Conservation (phyloP, 371 early-diverging fungal genomes). For the Apophysomyces variabilis region DNA sequence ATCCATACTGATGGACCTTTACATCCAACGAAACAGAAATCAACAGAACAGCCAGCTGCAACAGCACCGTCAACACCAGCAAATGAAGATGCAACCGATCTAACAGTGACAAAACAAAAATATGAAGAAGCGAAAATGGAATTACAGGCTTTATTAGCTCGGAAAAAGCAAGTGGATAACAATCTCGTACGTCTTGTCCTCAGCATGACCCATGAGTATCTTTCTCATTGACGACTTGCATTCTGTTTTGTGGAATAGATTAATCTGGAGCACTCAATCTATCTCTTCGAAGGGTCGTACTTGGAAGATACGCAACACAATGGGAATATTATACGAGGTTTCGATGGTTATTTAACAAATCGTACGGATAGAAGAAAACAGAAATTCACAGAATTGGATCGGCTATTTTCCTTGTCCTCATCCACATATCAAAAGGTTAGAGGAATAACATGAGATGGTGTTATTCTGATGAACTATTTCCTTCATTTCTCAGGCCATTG, state of each 20-base stretch:
- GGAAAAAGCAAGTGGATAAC: conserved; percentile 67
- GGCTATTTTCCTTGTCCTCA: conserved; percentile 67
- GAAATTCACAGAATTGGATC: conserved; percentile 66
- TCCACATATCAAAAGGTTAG: conserved; percentile 68
- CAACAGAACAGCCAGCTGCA: background rate
- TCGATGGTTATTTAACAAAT: conserved; percentile 73
- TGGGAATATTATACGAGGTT: conserved; percentile 85
- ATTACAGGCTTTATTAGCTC: conserved; percentile 56
- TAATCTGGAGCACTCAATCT: conserved; percentile 76
- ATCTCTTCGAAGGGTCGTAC: conserved; percentile 81
- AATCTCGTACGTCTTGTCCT: conserved; percentile 51
- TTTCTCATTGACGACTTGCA: background rate
- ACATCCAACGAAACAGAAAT: too few species aligned
- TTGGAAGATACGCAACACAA: conserved; percentile 80
- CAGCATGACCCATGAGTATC: background rate
- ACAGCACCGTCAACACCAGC: conserved; percentile 1
- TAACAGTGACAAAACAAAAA: conserved; percentile 58
- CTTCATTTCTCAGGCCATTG: conserved; percentile 47
- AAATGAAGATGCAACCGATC: conserved; percentile 20
- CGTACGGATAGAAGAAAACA: conserved; percentile 61
- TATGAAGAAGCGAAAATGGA: conserved; percentile 66
- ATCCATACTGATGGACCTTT: background rate
- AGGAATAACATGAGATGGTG: too few species aligned
- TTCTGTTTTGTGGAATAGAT: conserved; percentile 22
- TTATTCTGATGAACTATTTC: background rate